Evolutionary conservation across 176 grass and related monocot genomes (phyloP), one percentile per base, ranked within the genome.

Genomic region (Saccharum officinarum): DNA sequence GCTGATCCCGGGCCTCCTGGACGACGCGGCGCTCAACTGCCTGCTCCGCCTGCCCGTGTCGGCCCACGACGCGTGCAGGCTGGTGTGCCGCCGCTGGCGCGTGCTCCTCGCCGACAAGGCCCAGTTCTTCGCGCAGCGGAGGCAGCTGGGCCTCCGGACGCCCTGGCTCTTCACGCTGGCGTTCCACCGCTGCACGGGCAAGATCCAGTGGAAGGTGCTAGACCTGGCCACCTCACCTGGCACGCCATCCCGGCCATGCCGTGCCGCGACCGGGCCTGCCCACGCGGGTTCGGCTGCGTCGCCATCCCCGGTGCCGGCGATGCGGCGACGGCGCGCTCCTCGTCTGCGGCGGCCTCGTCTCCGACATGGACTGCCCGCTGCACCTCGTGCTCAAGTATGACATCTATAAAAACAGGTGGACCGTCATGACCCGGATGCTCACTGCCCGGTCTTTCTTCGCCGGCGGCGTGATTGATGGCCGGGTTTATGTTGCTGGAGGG

Each of bases 131-230:
- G 49, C 63, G 26, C 93, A 91, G 3, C 81, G 93, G 6, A 84
- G 77, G 28, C 60, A 26, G 3, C 89, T 99, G 46, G 94, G 89
- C 14, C 83, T 96, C 49, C 75, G 76, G 16, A 67, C 86, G 0
- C 97, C 97, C 0, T 96, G 80, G 84, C 31, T 99, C 40, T 96
- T 94, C 84, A 99, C 93, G 1, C 83, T 99, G 12, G 97, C 97
- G 1, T 99, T 94, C 88, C 97, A 99, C 80, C 85, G 94, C 23
- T 99, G 97, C 88, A 96, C 93, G 7, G 97, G 97, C 16, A 94
- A 96, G 82, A 99, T 99, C 20, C 91, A 99, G 41, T 99, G 97
- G 97, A 89, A 92, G 78, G 97, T 96, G 47, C 88, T 99, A 8
- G 97, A 99, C 80, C 90, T 99, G 2, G 63, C 55, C 60, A 84